Base-by-base conservation (phyloP, 2,329 filamentous ascomycete genomes). In the Fusarium pseudoanthophilum region DNA sequence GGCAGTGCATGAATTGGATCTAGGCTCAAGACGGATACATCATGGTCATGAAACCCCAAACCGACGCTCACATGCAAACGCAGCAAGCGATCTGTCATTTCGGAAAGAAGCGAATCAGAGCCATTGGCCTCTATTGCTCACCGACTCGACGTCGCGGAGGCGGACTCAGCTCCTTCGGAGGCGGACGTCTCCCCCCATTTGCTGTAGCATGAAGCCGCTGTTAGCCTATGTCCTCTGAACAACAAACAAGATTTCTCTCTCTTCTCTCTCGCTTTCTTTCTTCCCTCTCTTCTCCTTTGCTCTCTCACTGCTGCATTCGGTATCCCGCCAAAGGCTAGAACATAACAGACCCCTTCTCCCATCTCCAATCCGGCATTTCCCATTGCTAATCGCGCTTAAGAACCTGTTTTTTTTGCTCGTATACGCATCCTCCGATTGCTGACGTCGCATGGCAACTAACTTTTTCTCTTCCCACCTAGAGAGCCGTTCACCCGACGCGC, bases 1-100 rank as follows among this genome's bases (percentile, higher is more conserved):
- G 72, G 72, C 72, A 62, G 69, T 74, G 69, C 71, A 72, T n/a
- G 46, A 26, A 40, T 16, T 43, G 30, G 28, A 11, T 24, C 64
- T 66, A 67, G n/a, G 11, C 62, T 67, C 16, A 52, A 53, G 24
- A 15, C 11, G 60, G 60, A 7, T 28, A 30, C 11, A 30, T 11
- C 30, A 49, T 55, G 26, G 67, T 64, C 67, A 58, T 64, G 20
- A 49, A 39, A 28, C 20, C 46, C 20, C 48, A 32, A 20, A 34
- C 32, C 32, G 14, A 15, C 32, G 32, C 32, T 43, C 30, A 49
- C 40, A 62, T 61, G 59, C 28, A 28, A 21, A 4, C 20, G 32
- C 64, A 69, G 36, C 8, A 10, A 20, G 18, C 10, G 24, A 43
- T 43, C 49, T 66, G 45, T 28, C 40, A 24, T 60, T 32, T 64